Evolutionary conservation across 306 rosid genomes (phyloP).

Genomic region (Sicyos edulis): DNA sequence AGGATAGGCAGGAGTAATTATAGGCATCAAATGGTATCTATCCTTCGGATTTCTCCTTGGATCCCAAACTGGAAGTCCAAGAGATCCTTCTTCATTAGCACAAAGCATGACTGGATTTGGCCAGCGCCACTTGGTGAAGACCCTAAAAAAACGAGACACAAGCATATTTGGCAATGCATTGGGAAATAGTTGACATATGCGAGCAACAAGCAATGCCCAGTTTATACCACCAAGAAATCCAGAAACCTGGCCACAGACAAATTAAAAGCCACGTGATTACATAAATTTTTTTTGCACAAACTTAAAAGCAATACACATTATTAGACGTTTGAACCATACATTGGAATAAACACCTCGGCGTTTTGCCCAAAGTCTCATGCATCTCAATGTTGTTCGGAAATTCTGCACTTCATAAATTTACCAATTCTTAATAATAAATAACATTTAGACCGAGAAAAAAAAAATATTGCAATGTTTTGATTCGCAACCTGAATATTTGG

Average conservation of each 20-base stretch:
- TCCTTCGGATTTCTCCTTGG: conserved; percentile 90
- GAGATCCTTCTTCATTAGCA: conserved; percentile 80
- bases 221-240: conserved; percentile 99
- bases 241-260: conserved; percentile 56
- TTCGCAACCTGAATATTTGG: conserved; percentile 84
- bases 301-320: not conserved
- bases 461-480: not conserved
- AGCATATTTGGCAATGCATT: conserved; percentile 93
- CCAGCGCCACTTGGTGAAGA: conserved; percentile 95
- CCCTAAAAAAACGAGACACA: conserved; percentile 90
- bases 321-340: conserved; percentile 38
- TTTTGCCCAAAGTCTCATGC: conserved; percentile 96
- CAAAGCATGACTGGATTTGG: conserved; percentile 98
- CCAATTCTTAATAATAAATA: conserved; percentile 24
- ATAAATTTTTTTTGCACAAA: conserved; percentile 16
- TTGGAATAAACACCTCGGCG: conserved; percentile 94
- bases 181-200: conserved; percentile 95
- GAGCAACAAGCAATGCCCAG: conserved; percentile 97
- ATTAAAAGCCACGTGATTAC: conserved; percentile 23
- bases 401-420: conserved; percentile 47
- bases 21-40: conserved; percentile 83
- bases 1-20: conserved; percentile 98
- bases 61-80: conserved; percentile 92
- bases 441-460: not conserved
- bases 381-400: conserved; percentile 89